Percentiles rank a stretch among this genome's conserved stretches.
Evolutionary conservation across 768 basidiomycete species (phyloP).

Genomic region (Tylopilus subfusipes): DNA sequence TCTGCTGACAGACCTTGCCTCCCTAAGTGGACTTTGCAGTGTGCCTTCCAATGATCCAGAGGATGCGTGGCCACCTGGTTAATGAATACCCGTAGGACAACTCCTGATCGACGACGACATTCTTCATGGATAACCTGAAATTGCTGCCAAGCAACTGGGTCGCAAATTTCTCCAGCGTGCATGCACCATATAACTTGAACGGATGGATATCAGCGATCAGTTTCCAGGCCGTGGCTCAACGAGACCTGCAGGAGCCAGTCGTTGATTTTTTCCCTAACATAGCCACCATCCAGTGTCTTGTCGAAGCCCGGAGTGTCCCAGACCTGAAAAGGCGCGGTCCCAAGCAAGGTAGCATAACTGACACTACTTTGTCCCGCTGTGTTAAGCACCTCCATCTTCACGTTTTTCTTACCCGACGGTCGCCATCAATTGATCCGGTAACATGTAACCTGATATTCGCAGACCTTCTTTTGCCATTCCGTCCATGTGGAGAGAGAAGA

Average conservation of each 20-base stretch:
- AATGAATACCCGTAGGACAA: background rate
- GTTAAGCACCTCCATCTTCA: conserved; percentile 6
- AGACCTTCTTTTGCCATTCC: background rate
- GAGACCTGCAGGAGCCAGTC: background rate
- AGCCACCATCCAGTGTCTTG: background rate
- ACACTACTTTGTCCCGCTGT: background rate
- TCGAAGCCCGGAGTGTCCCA: conserved; percentile 1
- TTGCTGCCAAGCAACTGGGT: background rate
- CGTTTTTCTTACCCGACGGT: background rate
- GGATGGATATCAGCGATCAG: background rate
- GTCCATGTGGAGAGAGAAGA: conserved; percentile 10
- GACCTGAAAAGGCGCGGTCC: background rate
- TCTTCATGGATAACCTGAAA: background rate
- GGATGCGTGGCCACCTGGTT: background rate
- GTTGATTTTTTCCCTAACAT: background rate
- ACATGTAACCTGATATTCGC: conserved; percentile 12
- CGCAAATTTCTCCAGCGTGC: background rate
- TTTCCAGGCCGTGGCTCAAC: background rate
- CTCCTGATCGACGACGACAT: background rate
- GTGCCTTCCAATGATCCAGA: background rate
- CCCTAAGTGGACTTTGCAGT: background rate
- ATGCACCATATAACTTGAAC: background rate
- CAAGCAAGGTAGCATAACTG: background rate
- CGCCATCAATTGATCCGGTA: background rate
- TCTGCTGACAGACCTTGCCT: background rate